Evolutionary conservation across 192 early-diverging fungal genomes (phyloP).

Genomic region (Podila horticola): DNA sequence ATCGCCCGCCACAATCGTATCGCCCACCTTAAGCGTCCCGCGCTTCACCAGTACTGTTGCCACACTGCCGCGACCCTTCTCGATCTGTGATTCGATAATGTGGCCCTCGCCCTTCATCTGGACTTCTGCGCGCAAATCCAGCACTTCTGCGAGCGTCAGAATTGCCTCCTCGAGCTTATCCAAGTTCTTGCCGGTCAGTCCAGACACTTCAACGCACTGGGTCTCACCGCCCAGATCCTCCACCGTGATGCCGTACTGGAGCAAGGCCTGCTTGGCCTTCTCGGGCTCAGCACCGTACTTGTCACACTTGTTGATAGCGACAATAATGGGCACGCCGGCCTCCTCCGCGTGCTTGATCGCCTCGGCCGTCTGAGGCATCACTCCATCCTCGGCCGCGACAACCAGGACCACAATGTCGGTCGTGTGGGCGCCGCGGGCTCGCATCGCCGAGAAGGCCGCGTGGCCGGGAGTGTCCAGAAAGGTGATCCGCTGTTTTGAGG

Average conservation of each 20-base stretch:
- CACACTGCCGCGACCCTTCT: constrained; percentile 86
- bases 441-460: constrained; percentile 95
- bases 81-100: constrained; percentile 89
- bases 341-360: constrained; percentile 92
- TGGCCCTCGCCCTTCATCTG: constrained; percentile 83
- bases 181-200: constrained; percentile 84
- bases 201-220: constrained; percentile 91
- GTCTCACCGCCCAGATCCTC: constrained; percentile 96
- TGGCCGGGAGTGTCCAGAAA: constrained; percentile 98
- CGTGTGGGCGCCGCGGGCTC: constrained; percentile 89
- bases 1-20: constrained; percentile 85
- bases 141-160: constrained; percentile 83
- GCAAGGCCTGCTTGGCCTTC: constrained; percentile 70
- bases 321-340: constrained; percentile 89
- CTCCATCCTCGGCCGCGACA: constrained; percentile 96
- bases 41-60: constrained; percentile 90
- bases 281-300: constrained; percentile 80
- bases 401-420: constrained; percentile 98
- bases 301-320: constrained; percentile 99
- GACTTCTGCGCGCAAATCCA: constrained; percentile 87
- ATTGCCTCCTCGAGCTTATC: constrained; percentile 93
- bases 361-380: constrained; percentile 98
- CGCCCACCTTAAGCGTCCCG: constrained; percentile 85
- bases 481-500: constrained; percentile 82
- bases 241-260: constrained; percentile 82